Percentiles rank a stretch among this genome's conserved stretches.
Conservation (phyloP, 176 grass and related monocot genomes). For the Tillandsia leiboldiana region DNA sequence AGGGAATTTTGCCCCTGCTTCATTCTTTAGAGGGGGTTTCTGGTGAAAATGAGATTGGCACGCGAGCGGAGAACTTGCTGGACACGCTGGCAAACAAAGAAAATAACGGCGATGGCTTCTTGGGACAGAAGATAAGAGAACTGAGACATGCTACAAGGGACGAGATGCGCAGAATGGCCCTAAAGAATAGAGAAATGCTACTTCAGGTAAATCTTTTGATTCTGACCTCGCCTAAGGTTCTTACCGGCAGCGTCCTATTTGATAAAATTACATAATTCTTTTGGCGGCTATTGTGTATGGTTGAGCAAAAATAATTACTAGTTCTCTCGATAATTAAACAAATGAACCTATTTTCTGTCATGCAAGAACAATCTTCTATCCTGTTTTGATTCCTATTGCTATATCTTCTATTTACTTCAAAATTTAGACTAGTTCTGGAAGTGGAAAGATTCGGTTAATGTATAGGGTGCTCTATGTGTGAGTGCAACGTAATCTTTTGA, state of each 20-base stretch:
- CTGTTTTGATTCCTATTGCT: no score
- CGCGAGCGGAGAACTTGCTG: conserved; percentile 93
- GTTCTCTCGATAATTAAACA: no score
- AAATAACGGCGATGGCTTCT: conserved; percentile 80
- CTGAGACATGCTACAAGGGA: conserved; percentile 82
- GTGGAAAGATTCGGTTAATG: no score
- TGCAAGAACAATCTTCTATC: no score
- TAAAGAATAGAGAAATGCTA: conserved; percentile 73
- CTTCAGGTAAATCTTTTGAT: conserved; percentile 48
- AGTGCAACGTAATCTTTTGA: not conserved
- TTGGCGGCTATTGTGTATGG: no score
- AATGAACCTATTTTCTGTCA: no score
- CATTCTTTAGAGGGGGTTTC: conserved; percentile 88
- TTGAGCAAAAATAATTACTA: no score
- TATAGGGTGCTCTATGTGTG: no score
- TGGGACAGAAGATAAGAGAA: conserved; percentile 67
- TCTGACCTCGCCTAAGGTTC: not conserved
- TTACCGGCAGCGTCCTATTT: no score
- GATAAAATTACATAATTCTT: no score
- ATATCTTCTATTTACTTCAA: no score
- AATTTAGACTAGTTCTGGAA: no score
- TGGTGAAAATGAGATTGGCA: conserved; percentile 92
- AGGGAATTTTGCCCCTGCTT: conserved; percentile 73
- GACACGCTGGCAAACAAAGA: conserved; percentile 95
- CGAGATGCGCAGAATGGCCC: conserved; percentile 80